Evolutionary conservation across 2,329 filamentous ascomycete genomes (phyloP), one percentile per base, ranked within the genome.

Genomic region (Endocalyx cinctus): DNA sequence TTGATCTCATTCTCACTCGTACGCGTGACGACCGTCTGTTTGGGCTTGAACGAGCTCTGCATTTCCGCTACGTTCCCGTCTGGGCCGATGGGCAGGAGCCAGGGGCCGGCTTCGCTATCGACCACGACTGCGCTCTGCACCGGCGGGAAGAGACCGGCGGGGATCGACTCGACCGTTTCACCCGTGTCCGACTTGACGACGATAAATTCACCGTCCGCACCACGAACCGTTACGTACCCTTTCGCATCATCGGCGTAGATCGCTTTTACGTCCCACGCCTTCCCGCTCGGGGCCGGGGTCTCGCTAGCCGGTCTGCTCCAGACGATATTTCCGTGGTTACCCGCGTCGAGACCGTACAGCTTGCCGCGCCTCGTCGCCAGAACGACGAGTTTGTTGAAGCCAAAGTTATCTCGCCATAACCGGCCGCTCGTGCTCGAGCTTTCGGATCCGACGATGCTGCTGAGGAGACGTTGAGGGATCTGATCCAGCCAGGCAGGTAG

Each of bases 321-420:
- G 13, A 85, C 61, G 8, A 95, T 67, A 22, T 71, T 71, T 4
- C 88, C 88, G 10, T 82, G 71, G 38, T 80, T 81, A 16, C 81
- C 86, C 20, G 82, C 78, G 57, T 95, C 82, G 14, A 98, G 66
- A 4, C 82, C 87, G 45, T 89, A 84, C 13, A 97, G 64, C 44
- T 84, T 81, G 11, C 89, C 89, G 36, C 79, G 81, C 34, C 77
- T 72, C 2, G 89, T 95, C 5, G 83, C 88, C 31, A 95, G 67
- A 37, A 96, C 69, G 5, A 89, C 75, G 19, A 90, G 66, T 61
- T 95, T 94, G 58, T 86, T 82, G 61, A 96, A 90, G 5, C 90
- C 90, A 57, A 97, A 97, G 25, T 72, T 77, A 50, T 92, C 84
- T 12, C 79, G 72, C 13, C 67, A 63, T n/a, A 82, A 64, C 6